Base-by-base conservation (phyloP, 495 filamentous ascomycete genomes). In the Chaetomium fimeti region DNA sequence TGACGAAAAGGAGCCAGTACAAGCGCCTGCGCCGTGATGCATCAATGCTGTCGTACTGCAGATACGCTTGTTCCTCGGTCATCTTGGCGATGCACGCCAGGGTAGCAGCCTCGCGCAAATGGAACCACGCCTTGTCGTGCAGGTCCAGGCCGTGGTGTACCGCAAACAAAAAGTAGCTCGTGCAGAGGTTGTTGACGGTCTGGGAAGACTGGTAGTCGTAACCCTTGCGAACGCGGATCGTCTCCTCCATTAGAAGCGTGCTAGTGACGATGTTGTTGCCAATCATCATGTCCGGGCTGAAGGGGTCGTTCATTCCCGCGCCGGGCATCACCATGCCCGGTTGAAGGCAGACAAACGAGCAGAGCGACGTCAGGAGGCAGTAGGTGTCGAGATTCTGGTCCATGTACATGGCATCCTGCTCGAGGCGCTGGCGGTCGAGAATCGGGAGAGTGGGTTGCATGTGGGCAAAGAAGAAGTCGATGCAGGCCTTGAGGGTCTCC, bases 401-500 rank as follows among this genome's bases (percentile, higher is more conserved):
- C 76, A 84, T 85, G 73, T 81, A 83, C 76, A 84, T 75, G 66
- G 78, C 81, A 73, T 89, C 84, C 68, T 87, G 79, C 61, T 88
- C 87, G 11, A 94, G 74, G 55, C 84, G 81, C 42, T 87, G 84
- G 32, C 85, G 85, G 47, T 91, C 83, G 28, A 96, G 80, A 45
- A 96, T 88, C 0, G 92, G 92, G 81, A 92, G 90, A 22, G 88
- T 90, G 7, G 89, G 85, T 68, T 96, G 94, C 72, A 96, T 82
- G 71, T 92, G 85, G 63, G 84, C 79, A 76, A 96, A 95, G 79
- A 89, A 95, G 68, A 90, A 91, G 18, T 94, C 89, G 64, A 90
- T 81, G 79, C 89, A 92, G 22, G 79, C 80, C 62, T 87, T 84
- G 66, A 91, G 79, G 71, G 89, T 80, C 15, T 87, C 84, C 52